These are phyloP conservation scores for Climacium dendroides DNA, from an alignment of 225 moss, liverwort and hornwort genomes.

Conservation along the genomic window DNA sequence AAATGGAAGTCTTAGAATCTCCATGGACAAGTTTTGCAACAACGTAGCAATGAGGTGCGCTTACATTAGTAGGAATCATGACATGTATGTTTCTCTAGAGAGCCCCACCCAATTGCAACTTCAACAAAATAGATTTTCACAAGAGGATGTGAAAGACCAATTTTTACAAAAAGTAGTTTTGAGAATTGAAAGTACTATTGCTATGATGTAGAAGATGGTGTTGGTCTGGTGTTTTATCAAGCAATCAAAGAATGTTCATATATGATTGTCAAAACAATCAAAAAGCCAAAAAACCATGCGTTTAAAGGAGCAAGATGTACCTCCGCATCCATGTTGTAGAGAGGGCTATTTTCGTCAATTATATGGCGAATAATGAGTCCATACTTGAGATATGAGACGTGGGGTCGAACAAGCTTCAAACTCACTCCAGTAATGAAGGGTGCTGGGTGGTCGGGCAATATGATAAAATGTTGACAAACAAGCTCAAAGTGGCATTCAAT, in stretches of 20 bases:
- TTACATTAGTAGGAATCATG: neutral
- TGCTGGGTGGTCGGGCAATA: neutral
- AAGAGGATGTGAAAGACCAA: neutral
- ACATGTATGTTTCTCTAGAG: neutral
- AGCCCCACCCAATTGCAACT: neutral
- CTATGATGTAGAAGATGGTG: neutral
- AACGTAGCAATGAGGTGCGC: neutral
- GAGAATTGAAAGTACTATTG: neutral
- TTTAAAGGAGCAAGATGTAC: neutral
- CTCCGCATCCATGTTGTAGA: conserved; percentile 28
- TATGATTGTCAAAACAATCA: neutral
- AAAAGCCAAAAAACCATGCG: no score
- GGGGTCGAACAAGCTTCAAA: conserved; percentile 37
- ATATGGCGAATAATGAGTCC: conserved; percentile 53
- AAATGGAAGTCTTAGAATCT: neutral
- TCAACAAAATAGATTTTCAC: neutral
- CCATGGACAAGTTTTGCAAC: accelerated
- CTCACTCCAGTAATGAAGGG: conserved; percentile 27
- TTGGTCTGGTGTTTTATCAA: neutral
- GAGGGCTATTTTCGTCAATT: conserved; percentile 53
- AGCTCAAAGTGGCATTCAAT: conserved; percentile 63
- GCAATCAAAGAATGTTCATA: no score
- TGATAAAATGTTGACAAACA: conserved; percentile 20
- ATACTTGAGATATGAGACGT: conserved; percentile 32
- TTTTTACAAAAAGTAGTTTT: neutral